phyloP scores from a whole-genome alignment of 371 early-diverging fungal genomes.

The Mortierella sp. region DNA sequence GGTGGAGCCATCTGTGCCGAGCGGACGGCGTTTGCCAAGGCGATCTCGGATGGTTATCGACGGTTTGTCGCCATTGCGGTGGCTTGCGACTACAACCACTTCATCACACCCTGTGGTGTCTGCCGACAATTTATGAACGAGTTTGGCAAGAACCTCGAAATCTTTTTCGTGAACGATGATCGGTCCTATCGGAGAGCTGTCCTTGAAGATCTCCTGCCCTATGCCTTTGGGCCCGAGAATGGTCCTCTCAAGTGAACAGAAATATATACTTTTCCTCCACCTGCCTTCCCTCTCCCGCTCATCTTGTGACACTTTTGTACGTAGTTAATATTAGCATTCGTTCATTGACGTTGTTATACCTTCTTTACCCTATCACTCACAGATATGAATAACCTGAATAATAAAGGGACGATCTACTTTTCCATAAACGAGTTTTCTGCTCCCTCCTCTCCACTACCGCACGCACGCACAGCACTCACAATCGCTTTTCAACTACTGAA shows the following conservation, averaged over 20 bases:
- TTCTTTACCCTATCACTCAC: background rate
- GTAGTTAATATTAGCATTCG: background rate
- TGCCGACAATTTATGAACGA: conserved; percentile 89
- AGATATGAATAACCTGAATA: background rate
- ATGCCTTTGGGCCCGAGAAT: conserved; percentile 70
- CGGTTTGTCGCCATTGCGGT: conserved; percentile 77
- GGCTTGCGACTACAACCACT: conserved; percentile 66
- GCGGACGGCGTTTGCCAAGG: conserved; percentile 85
- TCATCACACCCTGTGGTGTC: conserved; percentile 83
- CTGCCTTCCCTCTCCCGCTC: background rate
- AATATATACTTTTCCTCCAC: background rate
- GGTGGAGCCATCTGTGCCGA: conserved; percentile 87
- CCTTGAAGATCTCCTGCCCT: conserved; percentile 72
- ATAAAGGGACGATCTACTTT: conserved; percentile 2
- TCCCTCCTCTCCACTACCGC: background rate
- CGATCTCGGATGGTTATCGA: conserved; percentile 79
- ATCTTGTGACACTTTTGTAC: background rate
- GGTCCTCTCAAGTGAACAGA: conserved; percentile 14
- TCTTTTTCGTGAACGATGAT: conserved; percentile 66
- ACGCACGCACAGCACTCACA: background rate
- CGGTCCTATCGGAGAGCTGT: conserved; percentile 62
- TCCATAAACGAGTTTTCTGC: background rate
- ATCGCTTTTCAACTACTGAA: background rate
- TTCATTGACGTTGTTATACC: background rate
- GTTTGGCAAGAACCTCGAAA: conserved; percentile 73